A percentile compares a stretch with the other conserved stretches of the same genome.
These are phyloP conservation scores for Aspergillus sp. DNA, from an alignment of 2,329 filamentous ascomycete species.

Conservation along the genomic window DNA sequence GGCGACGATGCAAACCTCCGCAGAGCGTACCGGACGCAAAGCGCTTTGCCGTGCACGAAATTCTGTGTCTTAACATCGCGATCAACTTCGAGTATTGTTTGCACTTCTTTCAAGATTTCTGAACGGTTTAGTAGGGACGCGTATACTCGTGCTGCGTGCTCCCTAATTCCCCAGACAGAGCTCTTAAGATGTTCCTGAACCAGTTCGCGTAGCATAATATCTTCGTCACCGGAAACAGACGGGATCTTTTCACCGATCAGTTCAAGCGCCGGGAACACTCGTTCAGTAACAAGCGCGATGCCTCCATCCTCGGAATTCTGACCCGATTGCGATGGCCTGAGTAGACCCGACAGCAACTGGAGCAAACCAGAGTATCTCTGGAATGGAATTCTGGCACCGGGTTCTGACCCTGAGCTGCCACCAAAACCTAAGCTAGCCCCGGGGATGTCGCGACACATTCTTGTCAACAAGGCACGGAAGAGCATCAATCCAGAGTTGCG, in stretches of 20 bases:
- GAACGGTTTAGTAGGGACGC: conserved; percentile 31
- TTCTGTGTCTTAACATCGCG: conserved; percentile 25
- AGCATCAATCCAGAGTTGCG: conserved; percentile 90
- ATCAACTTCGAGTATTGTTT: conserved; percentile 16
- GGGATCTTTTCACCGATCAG: conserved; percentile 42
- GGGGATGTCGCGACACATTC: conserved; percentile 39
- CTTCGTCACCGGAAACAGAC: conserved; percentile 25
- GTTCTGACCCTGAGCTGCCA: conserved; percentile 39
- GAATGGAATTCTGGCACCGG: conserved; percentile 35
- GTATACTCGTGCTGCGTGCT: conserved; percentile 42
- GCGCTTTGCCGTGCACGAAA: conserved; percentile 34
- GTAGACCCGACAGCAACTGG: conserved; percentile 30
- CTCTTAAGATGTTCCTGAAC: conserved; percentile 37
- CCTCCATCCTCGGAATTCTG: conserved; percentile 14
- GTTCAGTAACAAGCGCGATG: conserved; percentile 34
- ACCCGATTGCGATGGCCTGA: conserved; percentile 19
- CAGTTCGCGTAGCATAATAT: conserved; percentile 25
- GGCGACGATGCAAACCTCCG: conserved; percentile 29
- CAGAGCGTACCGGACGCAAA: conserved; percentile 36
- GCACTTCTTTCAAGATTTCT: conserved; percentile 27
- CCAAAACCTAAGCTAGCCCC: conserved; percentile 46
- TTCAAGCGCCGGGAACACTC: conserved; percentile 43
- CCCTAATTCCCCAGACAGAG: conserved; percentile 42
- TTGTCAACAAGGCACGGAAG: conserved; percentile 77
- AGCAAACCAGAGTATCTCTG: conserved; percentile 36